These are phyloP conservation scores for Telopea speciosissima DNA, from an alignment of 177 flowering plant species.

Conservation along the genomic window DNA sequence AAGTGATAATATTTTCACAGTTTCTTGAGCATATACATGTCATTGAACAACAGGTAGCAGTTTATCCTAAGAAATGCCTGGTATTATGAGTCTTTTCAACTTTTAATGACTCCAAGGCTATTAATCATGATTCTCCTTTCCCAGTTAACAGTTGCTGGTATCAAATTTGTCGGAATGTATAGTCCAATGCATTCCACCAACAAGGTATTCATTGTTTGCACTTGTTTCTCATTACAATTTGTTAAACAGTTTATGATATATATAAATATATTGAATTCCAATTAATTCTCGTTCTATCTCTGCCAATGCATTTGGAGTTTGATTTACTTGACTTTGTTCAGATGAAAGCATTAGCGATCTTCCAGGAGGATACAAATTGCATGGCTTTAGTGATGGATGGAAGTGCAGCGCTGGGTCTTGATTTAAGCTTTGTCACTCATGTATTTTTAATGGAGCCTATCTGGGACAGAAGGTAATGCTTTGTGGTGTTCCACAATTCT, in stretches of 20 bases:
- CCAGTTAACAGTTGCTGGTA: slow-evolving; percentile 69
- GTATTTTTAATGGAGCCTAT: slow-evolving; percentile 94
- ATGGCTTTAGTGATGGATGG: slow-evolving; percentile 92
- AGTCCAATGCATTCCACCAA: slow-evolving; percentile 87
- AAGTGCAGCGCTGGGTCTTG: slow-evolving; percentile 93
- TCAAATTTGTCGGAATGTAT: slow-evolving; percentile 79
- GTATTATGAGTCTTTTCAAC: background rate
- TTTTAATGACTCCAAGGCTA: background rate
- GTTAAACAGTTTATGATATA: too few relatives aligned
- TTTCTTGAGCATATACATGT: slow-evolving; percentile 98
- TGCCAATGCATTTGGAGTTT: background rate
- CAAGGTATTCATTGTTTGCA: slow-evolving; percentile 45
- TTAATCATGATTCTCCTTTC: slow-evolving; percentile 12
- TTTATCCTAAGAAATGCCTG: background rate
- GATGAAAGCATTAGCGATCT: slow-evolving; percentile 65
- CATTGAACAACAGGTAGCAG: slow-evolving; percentile 84
- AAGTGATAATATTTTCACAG: slow-evolving; percentile 89
- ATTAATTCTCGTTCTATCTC: too few relatives aligned
- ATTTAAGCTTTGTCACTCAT: slow-evolving; percentile 88
- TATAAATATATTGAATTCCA: too few relatives aligned
- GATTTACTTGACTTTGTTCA: slow-evolving; percentile 21
- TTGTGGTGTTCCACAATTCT: background rate
- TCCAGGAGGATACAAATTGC: slow-evolving; percentile 62
- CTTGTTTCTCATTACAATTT: background rate
- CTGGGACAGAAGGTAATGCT: slow-evolving; percentile 76